These are phyloP conservation scores for Metarhizium anisopliae DNA, from an alignment of 2,329 filamentous ascomycete genomes.

Conservation along the genomic window DNA sequence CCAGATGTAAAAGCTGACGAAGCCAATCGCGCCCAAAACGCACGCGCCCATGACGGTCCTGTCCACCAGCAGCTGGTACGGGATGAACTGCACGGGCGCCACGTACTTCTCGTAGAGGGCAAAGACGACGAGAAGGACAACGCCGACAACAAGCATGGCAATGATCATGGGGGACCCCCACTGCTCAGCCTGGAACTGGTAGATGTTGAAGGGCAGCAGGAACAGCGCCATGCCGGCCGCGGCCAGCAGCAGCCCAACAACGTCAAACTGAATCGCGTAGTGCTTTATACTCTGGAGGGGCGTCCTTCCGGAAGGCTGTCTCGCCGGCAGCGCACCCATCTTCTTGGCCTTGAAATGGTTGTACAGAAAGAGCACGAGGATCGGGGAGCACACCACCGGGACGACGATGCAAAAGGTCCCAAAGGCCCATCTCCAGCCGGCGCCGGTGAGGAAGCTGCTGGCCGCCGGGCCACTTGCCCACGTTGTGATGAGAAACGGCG, in stretches of 20 bases:
- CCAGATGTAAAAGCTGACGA: conserved; percentile 22
- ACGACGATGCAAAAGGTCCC: conserved; percentile 50
- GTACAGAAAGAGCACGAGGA: conserved; percentile 13
- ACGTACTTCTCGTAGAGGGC: conserved; percentile 37
- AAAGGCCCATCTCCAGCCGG: conserved; percentile 30
- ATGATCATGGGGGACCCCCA: conserved; percentile 36
- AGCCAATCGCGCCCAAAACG: conserved; percentile 15
- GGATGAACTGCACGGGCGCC: conserved; percentile 38
- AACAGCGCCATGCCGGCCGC: conserved; percentile 40
- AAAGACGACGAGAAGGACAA: conserved; percentile 38
- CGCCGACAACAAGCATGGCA: conserved; percentile 41
- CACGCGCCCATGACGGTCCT: conserved; percentile 16
- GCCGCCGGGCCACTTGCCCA: conserved; percentile 21
- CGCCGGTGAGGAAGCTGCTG: conserved; percentile 14
- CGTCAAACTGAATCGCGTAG: conserved; percentile 14
- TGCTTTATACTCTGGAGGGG: conserved; percentile 30
- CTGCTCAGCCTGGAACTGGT: conserved; percentile 26
- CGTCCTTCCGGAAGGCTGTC: conserved; percentile 25
- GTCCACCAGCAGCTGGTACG: conserved; percentile 26
- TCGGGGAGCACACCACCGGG: conserved; percentile 29
- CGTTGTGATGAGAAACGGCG: conserved; percentile 28
- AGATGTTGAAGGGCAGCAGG: conserved; percentile 48
- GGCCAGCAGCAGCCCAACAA: conserved; percentile 40
- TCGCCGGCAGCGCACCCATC: conserved; percentile 6
- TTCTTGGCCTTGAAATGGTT: conserved; percentile 15